Evolutionary conservation across 306 rosid genomes (phyloP), one percentile per base, ranked within the genome.

Genomic region (Acacia crassicarpa): DNA sequence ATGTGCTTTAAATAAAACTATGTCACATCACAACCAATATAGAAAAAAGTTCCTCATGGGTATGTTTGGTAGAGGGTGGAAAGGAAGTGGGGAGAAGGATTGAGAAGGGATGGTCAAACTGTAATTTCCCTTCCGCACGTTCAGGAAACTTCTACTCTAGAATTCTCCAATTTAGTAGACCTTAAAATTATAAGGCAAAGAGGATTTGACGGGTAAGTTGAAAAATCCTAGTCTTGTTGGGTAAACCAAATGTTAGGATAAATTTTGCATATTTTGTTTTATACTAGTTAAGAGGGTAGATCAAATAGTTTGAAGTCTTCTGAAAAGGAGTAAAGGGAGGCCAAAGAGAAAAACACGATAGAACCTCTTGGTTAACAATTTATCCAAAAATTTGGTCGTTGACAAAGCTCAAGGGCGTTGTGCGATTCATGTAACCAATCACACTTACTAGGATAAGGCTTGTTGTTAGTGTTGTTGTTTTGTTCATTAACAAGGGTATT

Each of bases 11-110:
- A 72, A 58, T 32, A 63, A 35, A 72, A 45, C 75, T 45, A 44
- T 67, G 68, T 78, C 75, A 54, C 17, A 23, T 79, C 61, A 49
- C 67, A 53, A 63, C 51, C 71, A 75, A 56, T 43, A 27, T 23
- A 43, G 40, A 71, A 69, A 41, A 13, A 20, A 70, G 38, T 43
- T 70, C 44, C 75, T 8, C 23, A 68, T 38, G 51, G 19, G 32
- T 41, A 12, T 40, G 51, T 13, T 6, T 4, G 33, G 74, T 17
- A 4, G 74, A 68, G 14, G 23, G 15, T 17, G 5, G 44, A 16
- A 33, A 35, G 44, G 45, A 27, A 63, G 40, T 5, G 68, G 43
- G 35, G 45, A 33, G 45, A 66, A 17, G 71, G 44, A 11, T 11
- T 3, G 45, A 45, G 45, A 66, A 66, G 71, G 44, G 23, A 40